These are phyloP conservation scores for Entomortierella chlamydospora DNA, from an alignment of 192 early-diverging fungal genomes.

Conservation along the genomic window DNA sequence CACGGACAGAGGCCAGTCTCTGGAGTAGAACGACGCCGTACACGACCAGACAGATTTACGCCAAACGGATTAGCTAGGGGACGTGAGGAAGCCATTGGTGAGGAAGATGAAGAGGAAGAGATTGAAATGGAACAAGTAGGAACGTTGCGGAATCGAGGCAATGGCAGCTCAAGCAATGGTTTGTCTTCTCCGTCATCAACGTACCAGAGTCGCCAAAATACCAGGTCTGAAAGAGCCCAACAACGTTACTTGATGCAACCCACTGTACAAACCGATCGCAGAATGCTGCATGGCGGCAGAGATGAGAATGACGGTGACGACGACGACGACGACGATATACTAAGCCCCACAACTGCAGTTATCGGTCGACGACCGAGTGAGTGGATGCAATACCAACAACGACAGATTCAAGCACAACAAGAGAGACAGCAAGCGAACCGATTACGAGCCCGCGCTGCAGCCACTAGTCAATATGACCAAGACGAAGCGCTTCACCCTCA, in stretches of 20 bases:
- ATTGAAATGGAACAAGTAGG: conserved; percentile 52
- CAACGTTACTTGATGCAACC: background rate
- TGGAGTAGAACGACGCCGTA: conserved; percentile 33
- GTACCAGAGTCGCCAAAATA: background rate
- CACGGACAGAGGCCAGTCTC: conserved; percentile 30
- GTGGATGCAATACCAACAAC: conserved; percentile 50
- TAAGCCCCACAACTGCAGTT: conserved; percentile 39
- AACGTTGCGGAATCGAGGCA: background rate
- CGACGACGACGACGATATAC: conserved; percentile 29
- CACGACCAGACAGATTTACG: conserved; percentile 14
- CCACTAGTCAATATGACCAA: background rate
- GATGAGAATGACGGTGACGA: conserved; percentile 20
- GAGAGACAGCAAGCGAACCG: conserved; percentile 21
- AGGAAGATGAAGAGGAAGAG: conserved; percentile 38
- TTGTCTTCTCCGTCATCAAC: conserved; percentile 1
- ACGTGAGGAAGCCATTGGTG: conserved; percentile 31
- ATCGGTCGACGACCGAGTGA: conserved; percentile 53
- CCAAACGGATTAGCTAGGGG: conserved; percentile 2
- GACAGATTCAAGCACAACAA: conserved; percentile 40
- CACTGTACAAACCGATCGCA: background rate
- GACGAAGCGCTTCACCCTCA: background rate
- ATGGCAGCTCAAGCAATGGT: background rate
- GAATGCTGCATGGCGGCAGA: background rate
- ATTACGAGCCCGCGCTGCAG: background rate
- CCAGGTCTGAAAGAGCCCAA: background rate